Percentiles rank a stretch among this genome's conserved stretches.
Evolutionary conservation across 192 early-diverging fungal species (phyloP).

Genomic region (Nowakowskiella sp.): DNA sequence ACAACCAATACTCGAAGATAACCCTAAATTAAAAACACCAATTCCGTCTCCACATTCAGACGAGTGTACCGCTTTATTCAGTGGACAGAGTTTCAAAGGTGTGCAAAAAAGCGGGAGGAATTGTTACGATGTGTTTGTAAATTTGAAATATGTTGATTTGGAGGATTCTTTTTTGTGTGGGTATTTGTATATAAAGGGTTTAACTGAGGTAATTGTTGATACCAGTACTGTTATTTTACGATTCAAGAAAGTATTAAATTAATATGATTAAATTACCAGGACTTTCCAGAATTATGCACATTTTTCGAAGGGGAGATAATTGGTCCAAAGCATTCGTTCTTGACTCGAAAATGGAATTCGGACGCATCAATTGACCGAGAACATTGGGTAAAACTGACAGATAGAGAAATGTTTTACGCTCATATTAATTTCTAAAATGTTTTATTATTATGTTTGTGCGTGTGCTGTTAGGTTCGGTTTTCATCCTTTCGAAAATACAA

Average conservation of each 20-base stretch:
- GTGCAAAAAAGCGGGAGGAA: conserved; percentile 19
- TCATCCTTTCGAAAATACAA: conserved; percentile 36
- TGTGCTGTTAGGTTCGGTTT: conserved; percentile 22
- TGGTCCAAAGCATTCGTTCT: conserved; percentile 64
- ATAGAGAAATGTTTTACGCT: not conserved
- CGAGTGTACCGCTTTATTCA: no score
- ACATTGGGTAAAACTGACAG: conserved; percentile 57
- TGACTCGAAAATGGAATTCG: conserved; percentile 79
- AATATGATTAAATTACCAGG: conserved; percentile 19
- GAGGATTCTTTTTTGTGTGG: conserved; percentile 64
- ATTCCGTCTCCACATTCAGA: no score
- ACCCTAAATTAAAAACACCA: no score
- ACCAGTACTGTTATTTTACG: not conserved
- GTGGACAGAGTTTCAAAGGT: no score
- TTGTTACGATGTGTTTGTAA: conserved; percentile 15
- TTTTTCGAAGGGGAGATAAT: conserved; percentile 88
- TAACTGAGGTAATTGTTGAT: conserved; percentile 47
- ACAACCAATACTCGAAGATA: no score
- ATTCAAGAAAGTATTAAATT: no score
- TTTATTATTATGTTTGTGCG: conserved; percentile 1
- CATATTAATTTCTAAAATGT: conserved; percentile 23
- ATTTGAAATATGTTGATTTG: conserved; percentile 49
- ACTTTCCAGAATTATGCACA: conserved; percentile 73
- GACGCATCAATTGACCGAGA: conserved; percentile 61
- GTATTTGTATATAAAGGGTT: conserved; percentile 72